Evolutionary conservation across 495 filamentous ascomycete species (phyloP).

Genomic region (Tuber brumale): DNA sequence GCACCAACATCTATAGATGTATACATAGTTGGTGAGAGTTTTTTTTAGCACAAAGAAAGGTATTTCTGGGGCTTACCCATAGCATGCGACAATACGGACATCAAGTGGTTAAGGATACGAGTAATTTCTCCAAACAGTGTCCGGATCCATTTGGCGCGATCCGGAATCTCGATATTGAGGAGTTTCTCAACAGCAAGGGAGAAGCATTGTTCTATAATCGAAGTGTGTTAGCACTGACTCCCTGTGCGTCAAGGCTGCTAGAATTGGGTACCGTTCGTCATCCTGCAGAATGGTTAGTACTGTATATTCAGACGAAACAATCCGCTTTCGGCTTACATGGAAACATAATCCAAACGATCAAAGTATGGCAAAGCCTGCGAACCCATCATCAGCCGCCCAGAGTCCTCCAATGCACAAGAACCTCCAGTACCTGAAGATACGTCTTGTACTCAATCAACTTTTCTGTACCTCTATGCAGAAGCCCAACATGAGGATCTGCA

Average conservation of each 20-base stretch:
- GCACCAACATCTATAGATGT: constrained; percentile 71
- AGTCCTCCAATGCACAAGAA: neutral
- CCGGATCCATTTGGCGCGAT: constrained; percentile 92
- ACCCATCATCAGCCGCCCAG: neutral
- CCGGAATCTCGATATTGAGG: constrained; percentile 92
- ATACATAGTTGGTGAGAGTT: constrained; percentile 4
- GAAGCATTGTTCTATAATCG: constrained; percentile 99
- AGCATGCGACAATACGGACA: constrained; percentile 95
- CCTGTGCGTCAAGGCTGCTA: neutral
- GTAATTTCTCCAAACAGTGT: constrained; percentile 97
- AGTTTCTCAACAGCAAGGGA: constrained; percentile 94
- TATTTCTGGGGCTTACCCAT: constrained; percentile 51
- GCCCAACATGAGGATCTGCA: constrained; percentile 90
- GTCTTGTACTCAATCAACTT: constrained; percentile 99
- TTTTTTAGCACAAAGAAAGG: neutral
- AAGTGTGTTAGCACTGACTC: neutral
- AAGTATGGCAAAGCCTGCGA: constrained; percentile 86
- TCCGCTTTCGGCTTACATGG: constrained; percentile 54
- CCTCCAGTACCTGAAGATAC: constrained; percentile 63
- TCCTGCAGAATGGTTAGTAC: neutral
- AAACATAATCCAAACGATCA: constrained; percentile 96
- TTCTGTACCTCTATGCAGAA: constrained; percentile 95
- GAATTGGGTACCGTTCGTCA: neutral
- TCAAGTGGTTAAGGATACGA: constrained; percentile 90
- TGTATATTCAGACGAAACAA: neutral